A percentile compares a stretch with the other conserved stretches of the same genome.
Evolutionary conservation across 2,329 filamentous ascomycete species (phyloP).

Genomic region (Penicillium sp.): DNA sequence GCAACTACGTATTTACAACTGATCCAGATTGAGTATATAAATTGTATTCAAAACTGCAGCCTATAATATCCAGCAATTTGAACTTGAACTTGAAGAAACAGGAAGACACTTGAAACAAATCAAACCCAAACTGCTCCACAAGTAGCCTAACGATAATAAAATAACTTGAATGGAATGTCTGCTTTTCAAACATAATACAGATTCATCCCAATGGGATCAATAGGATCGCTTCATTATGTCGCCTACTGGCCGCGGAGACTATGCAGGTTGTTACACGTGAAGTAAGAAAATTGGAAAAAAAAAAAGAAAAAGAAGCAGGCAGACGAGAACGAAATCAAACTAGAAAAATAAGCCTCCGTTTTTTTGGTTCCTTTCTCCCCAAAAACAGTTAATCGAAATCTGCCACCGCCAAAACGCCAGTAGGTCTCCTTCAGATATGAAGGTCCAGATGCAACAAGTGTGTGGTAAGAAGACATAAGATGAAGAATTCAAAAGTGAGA

Average conservation of each 20-base stretch:
- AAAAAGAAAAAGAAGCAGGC: conserved; percentile 7
- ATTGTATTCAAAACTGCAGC: no score
- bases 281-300: background rate
- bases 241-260: background rate
- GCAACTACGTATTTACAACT: no score
- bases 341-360: conserved; percentile 7
- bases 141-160: no score
- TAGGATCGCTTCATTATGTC: background rate
- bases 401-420: conserved; percentile 12
- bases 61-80: no score
- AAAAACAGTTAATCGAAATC: background rate
- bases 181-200: no score
- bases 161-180: no score
- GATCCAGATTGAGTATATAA: no score
- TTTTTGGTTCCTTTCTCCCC: background rate
- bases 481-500: conserved; percentile 13
- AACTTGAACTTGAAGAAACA: no score
- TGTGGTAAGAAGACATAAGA: conserved; percentile 11
- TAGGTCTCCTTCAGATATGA: background rate
- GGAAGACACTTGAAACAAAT: no score
- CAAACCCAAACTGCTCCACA: no score
- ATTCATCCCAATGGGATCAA: background rate
- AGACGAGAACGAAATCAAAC: conserved; percentile 8
- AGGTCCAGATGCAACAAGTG: conserved; percentile 13
- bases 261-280: conserved; percentile 8